A percentile compares a stretch with the other conserved stretches of the same genome.
Evolutionary conservation across 2,329 filamentous ascomycete genomes (phyloP).

Genomic region (Zopfia rhizophila): DNA sequence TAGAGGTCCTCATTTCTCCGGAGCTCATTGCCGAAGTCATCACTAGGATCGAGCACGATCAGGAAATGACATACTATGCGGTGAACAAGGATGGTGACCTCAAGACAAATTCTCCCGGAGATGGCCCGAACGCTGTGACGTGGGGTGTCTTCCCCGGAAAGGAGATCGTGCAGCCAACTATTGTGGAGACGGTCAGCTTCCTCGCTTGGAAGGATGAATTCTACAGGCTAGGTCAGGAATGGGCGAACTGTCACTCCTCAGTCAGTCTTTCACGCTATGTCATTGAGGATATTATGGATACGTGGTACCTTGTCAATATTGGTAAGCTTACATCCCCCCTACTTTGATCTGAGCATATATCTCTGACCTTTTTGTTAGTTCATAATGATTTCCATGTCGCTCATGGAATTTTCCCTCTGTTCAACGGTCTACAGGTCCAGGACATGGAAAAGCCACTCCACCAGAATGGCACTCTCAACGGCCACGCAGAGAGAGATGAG

Average conservation of each 20-base stretch:
- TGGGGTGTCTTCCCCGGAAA: constrained; percentile 99
- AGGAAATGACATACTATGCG: constrained; percentile 92
- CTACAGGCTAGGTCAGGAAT: constrained; percentile 89
- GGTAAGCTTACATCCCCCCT: too few species aligned
- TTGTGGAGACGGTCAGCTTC: constrained; percentile 97
- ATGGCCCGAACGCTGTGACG: constrained; percentile 96
- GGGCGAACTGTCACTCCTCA: constrained; percentile 89
- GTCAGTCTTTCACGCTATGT: constrained; percentile 80
- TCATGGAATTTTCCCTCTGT: constrained; percentile 83
- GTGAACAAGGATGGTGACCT: constrained; percentile 86
- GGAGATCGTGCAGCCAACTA: constrained; percentile 99
- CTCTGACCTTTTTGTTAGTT: constrained; percentile 67
- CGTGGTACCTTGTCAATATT: constrained; percentile 95
- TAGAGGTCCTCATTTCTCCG: constrained; percentile 89
- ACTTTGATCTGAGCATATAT: background rate
- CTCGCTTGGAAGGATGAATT: constrained; percentile 99
- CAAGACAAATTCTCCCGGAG: constrained; percentile 83
- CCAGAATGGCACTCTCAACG: constrained; percentile 22
- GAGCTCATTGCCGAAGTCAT: constrained; percentile 81
- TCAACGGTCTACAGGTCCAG: constrained; percentile 78
- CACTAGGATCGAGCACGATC: constrained; percentile 77
- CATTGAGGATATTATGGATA: constrained; percentile 84
- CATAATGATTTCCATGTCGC: constrained; percentile 97
- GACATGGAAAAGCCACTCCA: constrained; percentile 65
- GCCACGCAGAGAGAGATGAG: constrained; percentile 12